Base-by-base conservation (phyloP, 2,329 filamentous ascomycete species). In the Grosmannia serpens region DNA sequence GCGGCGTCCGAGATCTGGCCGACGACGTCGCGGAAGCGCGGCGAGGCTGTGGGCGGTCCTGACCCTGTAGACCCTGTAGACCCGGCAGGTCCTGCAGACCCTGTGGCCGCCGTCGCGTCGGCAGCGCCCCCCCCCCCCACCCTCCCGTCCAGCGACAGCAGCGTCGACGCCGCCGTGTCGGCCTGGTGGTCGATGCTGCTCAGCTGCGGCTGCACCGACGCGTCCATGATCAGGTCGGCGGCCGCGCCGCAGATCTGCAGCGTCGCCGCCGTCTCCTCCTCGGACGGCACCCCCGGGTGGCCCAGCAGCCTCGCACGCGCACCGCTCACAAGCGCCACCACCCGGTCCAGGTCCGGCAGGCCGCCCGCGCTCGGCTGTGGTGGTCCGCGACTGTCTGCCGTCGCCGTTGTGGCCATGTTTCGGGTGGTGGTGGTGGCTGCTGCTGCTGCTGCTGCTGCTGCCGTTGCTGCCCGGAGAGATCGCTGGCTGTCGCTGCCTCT, bases 1-100 rank as follows among this genome's bases (percentile, higher is more conserved):
- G 87, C 84, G 9, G 80, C 72, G 55, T 78, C 68, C 26, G 83
- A 84, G 58, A 86, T 76, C 64, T 73, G 74, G 64, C 78, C 72
- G 58, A 78, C 70, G 29, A 78, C 74, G 52, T 77, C 73, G 60
- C 70, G 70, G 51, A 79, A 52, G 15, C 60, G 62, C 46, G 59
- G 53, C 26, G 52, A 20, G 4, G 35, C 2, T 4, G 26, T 24
- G 22, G 29, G 15, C 8, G n/a, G 33, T 53, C 26, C 29, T 6
- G 49, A 17, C 47, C n/a, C n/a, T 33, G 31, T 33, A 11, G 31
- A 33, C 31, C 7, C 31, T 33, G 31, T 52, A 6, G n/a, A n/a
- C n/a, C n/a, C n/a, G n/a, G n/a, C n/a, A n/a, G n/a, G n/a, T n/a
- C n/a, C n/a, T n/a, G n/a, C n/a, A n/a, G n/a, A n/a, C n/a, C n/a